Percentiles rank a stretch among this genome's conserved stretches.
Conservation (phyloP, 2,329 filamentous ascomycete genomes). For the Monilinia laxa region DNA sequence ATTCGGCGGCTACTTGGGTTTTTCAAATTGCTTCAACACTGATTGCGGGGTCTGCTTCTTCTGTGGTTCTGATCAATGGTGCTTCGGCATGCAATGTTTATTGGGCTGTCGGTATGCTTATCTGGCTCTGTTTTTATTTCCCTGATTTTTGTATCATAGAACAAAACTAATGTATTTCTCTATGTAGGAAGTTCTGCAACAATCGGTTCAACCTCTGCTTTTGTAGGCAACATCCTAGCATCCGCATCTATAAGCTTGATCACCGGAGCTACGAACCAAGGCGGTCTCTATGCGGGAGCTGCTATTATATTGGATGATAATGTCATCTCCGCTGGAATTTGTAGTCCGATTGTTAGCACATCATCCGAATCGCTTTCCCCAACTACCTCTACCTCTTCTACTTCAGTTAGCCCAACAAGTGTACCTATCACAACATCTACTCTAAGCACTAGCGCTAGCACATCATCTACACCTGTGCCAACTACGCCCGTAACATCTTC, state of each 20-base stretch:
- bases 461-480: neutral
- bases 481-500: neutral
- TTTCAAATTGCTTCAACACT: conserved; percentile 26
- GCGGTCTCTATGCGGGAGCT: conserved; percentile 21
- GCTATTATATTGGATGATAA: conserved; percentile 22
- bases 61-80: conserved; percentile 20
- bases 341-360: neutral
- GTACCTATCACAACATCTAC: neutral
- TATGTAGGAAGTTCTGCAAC: conserved; percentile 22
- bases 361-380: neutral
- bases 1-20: conserved; percentile 17
- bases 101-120: conserved; percentile 25
- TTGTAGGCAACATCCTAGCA: conserved; percentile 25
- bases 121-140: neutral
- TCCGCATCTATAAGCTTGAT: conserved; percentile 17
- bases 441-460: neutral
- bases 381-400: neutral
- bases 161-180: too few relatives aligned
- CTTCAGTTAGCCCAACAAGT: neutral
- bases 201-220: conserved; percentile 17
- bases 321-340: conserved; percentile 2
- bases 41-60: conserved; percentile 16
- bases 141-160: too few relatives aligned
- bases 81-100: conserved; percentile 24
- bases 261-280: conserved; percentile 1